These are phyloP conservation scores for Hanseniaspora lindneri DNA, from an alignment of 805 yeast genomes.

Conservation along the genomic window DNA sequence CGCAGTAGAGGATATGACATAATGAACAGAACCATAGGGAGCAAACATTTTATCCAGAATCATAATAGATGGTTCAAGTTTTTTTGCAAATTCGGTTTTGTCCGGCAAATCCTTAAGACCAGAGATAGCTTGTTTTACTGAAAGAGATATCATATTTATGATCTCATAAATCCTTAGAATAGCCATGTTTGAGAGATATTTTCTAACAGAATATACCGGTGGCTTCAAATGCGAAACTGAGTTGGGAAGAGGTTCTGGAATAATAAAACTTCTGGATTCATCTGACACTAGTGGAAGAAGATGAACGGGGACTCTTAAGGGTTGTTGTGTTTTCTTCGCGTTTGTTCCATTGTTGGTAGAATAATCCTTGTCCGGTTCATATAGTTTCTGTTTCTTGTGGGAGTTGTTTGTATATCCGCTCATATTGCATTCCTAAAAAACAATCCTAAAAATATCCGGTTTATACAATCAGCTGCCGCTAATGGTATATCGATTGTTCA, in stretches of 20 bases:
- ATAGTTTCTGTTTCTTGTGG: background rate
- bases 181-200: constrained; percentile 39
- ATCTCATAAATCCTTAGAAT: constrained; percentile 40
- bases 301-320: constrained; percentile 7
- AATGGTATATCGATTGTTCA: too few relatives aligned
- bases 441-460: background rate
- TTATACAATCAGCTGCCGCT: too few relatives aligned
- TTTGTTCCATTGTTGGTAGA: constrained; percentile 16
- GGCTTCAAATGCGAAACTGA: constrained; percentile 16
- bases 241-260: constrained; percentile 16
- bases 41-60: constrained; percentile 39
- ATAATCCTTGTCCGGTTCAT: constrained; percentile 17
- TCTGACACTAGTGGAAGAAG: constrained; percentile 5
- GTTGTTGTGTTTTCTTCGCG: constrained; percentile 15
- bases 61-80: constrained; percentile 22
- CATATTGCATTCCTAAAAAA: background rate
- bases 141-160: constrained; percentile 31
- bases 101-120: constrained; percentile 28
- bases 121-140: constrained; percentile 21
- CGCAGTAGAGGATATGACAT: constrained; percentile 32
- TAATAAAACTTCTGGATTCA: constrained; percentile 3
- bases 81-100: constrained; percentile 38
- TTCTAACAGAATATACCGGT: constrained; percentile 27
- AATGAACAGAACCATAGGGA: constrained; percentile 38
- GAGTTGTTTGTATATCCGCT: background rate